These are phyloP conservation scores for Panaeolus papilionaceus DNA, from an alignment of 768 basidiomycete genomes.

Conservation along the genomic window DNA sequence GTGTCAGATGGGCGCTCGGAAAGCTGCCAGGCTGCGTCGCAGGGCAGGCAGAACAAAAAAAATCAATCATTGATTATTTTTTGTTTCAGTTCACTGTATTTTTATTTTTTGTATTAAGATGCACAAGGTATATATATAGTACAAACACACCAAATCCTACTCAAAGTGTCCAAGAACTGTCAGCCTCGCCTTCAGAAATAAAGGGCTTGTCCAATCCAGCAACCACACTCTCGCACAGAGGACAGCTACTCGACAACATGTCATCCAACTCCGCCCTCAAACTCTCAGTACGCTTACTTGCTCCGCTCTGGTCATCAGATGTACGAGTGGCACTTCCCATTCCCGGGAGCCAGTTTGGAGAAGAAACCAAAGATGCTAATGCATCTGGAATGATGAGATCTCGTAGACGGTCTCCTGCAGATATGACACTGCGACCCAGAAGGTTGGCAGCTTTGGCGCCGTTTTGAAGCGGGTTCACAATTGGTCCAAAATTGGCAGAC, in stretches of 20 bases:
- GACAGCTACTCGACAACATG: slow-evolving; percentile 87
- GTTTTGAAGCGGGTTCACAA: slow-evolving; percentile 62
- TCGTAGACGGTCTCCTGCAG: slow-evolving; percentile 87
- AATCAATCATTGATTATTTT: slow-evolving; percentile 66
- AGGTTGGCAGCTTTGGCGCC: slow-evolving; percentile 70
- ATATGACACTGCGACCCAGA: slow-evolving; percentile 81
- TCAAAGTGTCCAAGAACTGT: slow-evolving; percentile 78
- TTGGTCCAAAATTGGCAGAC: slow-evolving; percentile 72
- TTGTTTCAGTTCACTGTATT: slow-evolving; percentile 17
- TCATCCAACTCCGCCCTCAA: slow-evolving; percentile 88
- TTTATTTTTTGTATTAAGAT: slow-evolving; percentile 22
- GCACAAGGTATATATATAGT: slow-evolving; percentile 19
- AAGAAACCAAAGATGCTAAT: slow-evolving; percentile 81
- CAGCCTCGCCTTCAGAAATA: slow-evolving; percentile 76
- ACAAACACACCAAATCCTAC: slow-evolving; percentile 17
- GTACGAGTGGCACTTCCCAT: slow-evolving; percentile 61
- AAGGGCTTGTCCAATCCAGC: slow-evolving; percentile 89
- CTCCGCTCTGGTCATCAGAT: slow-evolving; percentile 52
- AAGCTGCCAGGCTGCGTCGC: slow-evolving; percentile 73
- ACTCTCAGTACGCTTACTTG: slow-evolving; percentile 70
- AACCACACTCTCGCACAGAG: slow-evolving; percentile 91
- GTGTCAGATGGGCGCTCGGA: slow-evolving; percentile 79
- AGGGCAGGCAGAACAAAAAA: slow-evolving; percentile 82
- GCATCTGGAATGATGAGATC: slow-evolving; percentile 96
- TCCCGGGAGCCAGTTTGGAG: slow-evolving; percentile 78